Evolutionary conservation across 208 protist species (phyloP), one percentile per base, ranked within the genome.

Genomic region (Leishmania tarentolae): DNA sequence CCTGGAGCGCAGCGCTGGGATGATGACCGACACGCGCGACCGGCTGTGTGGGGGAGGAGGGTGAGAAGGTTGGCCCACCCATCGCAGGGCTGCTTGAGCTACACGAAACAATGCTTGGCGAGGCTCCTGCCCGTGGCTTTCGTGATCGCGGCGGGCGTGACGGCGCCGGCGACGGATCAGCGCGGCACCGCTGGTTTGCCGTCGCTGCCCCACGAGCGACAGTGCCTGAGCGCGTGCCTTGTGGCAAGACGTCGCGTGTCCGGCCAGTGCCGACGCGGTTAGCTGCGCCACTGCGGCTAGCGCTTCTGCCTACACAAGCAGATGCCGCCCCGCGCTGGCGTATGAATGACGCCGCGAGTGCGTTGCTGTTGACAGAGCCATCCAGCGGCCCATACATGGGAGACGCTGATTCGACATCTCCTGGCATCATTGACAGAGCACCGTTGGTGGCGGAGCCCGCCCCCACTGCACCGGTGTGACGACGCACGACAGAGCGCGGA

Each of bases 401-500:
- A 31, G 50, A 61, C 1, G 35, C 44, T 21, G 72, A n/a, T 13
- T 42, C 42, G n/a, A 46, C 5, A 50, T 76, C 4, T 42, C 50
- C 52, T 42, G 19, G 8, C 42, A 59, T 69, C 42, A 40, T 21
- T n/a, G 57, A 7, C 28, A 17, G 3, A 11, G 28, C 15, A n/a
- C 75, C 52, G n/a, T 78, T 35, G 9, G 13, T 21, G 70, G 52
- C 15, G 35, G 46, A 44, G 73, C 31, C 57, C 35, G 24, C 8
- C 75, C 69, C 40, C 44, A 65, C 72, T 6, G 74, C 42, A 31
- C 37, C 56, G 44, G 61, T 66, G 37, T 71, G 37, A n/a, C 78
- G 76, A 37, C 82, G 85, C 17, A 83, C 84, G 35, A 90, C 86
- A 8, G 92, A 95, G 59, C 86, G 92, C 17, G 91, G 92, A 0